Evolutionary conservation across 768 basidiomycete genomes (phyloP), one percentile per base, ranked within the genome.

Genomic region (Chalciporus piperatus): DNA sequence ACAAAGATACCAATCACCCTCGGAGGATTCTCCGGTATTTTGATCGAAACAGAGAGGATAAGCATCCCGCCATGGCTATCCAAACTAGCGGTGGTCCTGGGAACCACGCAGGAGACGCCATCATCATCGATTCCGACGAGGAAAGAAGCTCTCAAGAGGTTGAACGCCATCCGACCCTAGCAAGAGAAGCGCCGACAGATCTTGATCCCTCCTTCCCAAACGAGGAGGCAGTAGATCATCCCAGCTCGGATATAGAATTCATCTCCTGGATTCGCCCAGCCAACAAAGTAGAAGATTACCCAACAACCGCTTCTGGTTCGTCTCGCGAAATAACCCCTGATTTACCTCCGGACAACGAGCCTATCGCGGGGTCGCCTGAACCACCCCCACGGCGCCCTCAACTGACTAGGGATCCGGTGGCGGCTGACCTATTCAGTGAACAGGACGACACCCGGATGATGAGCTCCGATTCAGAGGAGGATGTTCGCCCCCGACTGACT

Each of bases 61-160:
- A 50, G 7, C 13, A 7, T 28, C 41, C 22, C 11, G 11, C 35
- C 27, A 20, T 41, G 8, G 7, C 27, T 12, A 43, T 54, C 30
- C 32, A 38, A 16, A 45, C 22, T 9, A n/a, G 19, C n/a, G 13
- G 32, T 25, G 52, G 43, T 42, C 53, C 45, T 4, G 58, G 66
- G 25, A 39, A 37, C 22, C 60, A 45, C 4, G 40, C 47, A 7
- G 46, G 50, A 54, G 45, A 63, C 7, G 66, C 59, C 41, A 66
- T 68, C 30, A 6, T 56, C 45, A 52, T 61, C 42, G 53, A 61
- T 48, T 57, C 54, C 25, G 64, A 64, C 32, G 52, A 67, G 39
- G 57, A 52, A 45, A 22, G 37, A 1, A 19, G 27, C 19, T 14
- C 4, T 37, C 35, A 37, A 19, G 39, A 2, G 32, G 30, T 16